Conservation (phyloP, 345 rosid genomes). For the Corymbia maculata region DNA sequence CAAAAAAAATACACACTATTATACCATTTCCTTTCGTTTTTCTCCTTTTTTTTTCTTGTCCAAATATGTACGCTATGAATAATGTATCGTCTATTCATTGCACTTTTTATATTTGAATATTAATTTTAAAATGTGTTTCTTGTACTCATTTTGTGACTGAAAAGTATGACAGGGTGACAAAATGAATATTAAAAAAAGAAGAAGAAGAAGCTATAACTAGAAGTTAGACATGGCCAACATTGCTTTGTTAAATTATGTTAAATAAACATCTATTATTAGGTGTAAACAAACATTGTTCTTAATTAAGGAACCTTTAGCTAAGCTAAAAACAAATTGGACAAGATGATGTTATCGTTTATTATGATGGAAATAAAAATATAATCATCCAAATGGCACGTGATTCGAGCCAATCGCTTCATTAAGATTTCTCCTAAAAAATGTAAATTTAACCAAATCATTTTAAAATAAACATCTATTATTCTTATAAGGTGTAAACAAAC, state of each 20-base stretch:
- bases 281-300: not conserved
- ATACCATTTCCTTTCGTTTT: not conserved
- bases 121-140: not conserved
- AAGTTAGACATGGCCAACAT: not conserved
- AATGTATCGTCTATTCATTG: not conserved
- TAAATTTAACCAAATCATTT: no score
- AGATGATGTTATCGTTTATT: no score
- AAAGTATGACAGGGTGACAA: not conserved
- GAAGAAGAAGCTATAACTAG: not conserved
- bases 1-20: not conserved
- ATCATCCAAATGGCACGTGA: no score
- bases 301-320: not conserved
- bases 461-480: no score
- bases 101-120: not conserved
- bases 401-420: not conserved
- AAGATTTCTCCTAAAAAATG: not conserved
- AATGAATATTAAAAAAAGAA: no score
- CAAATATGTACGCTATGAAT: not conserved
- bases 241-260: not conserved
- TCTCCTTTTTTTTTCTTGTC: not conserved
- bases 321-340: no score
- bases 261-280: not conserved
- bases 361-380: no score
- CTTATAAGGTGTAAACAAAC: no score
- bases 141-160: not conserved